Evolutionary conservation across 148 eudicot species (phyloP), one percentile per base, ranked within the genome.

Genomic region (Rhododendron mucronatum): DNA sequence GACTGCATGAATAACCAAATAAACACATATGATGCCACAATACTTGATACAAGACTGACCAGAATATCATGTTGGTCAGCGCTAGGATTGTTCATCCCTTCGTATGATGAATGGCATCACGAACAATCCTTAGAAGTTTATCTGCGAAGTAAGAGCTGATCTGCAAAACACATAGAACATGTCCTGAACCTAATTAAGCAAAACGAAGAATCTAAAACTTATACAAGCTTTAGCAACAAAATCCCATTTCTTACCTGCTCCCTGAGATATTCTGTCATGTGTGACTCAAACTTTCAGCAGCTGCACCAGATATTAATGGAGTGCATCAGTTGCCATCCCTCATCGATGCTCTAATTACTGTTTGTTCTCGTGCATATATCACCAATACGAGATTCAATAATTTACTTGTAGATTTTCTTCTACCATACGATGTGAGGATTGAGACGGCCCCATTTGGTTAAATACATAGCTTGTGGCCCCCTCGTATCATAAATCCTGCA

Each of bases 241-340:
- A 59, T 65, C 39, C n/a, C 13, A 9, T 63, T 55, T 61, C 90
- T 83, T 86, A 96, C 99, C 96, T 94, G 92, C 87, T 91, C 92
- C 89, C 90, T 94, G 83, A 96, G 94, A 88, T 92, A 92, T 61
- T 92, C 94, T 48, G 90, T 91, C 89, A 92, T 83, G 79, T 80
- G 90, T 65, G 87, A 88, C 84, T 95, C 97, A 84, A 96, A n/a
- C 86, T 90, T 93, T 95, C 97, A 76, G 98, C 99, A 82, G 91
- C 87, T 23, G 95, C 94, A 86, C 93, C 95, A 63, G 99, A 91
- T 73, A 96, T 93, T 82, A 98, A 96, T 81, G 97, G 99, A 84
- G 99, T 96, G 88, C 98, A 94, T 30, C 89, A 88, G 81, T 92
- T 91, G 65, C 90, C 97, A 85, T 89, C 91, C 37, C 85, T 92